A percentile compares a stretch with the other conserved stretches of the same genome.
phyloP scores from a whole-genome alignment of 768 basidiomycete genomes.

The Collybia sp. region DNA sequence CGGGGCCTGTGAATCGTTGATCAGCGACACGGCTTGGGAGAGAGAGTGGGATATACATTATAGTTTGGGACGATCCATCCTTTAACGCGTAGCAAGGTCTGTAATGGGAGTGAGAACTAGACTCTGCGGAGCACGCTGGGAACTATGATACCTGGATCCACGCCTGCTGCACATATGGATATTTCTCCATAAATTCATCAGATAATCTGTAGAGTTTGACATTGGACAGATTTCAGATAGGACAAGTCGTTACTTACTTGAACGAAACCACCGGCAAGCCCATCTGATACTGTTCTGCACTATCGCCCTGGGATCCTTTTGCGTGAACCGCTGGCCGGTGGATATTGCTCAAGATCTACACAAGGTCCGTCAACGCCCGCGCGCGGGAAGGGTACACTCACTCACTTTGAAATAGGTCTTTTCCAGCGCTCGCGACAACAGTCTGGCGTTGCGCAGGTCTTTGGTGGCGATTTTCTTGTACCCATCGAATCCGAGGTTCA shows the following conservation, averaged over 20 bases:
- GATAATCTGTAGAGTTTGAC: constrained; percentile 27
- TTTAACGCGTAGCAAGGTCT: constrained; percentile 41
- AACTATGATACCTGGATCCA: constrained; percentile 39
- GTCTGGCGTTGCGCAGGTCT: constrained; percentile 51
- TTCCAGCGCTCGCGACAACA: constrained; percentile 54
- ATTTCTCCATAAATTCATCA: constrained; percentile 44
- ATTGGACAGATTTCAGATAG: neutral
- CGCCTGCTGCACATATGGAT: constrained; percentile 48
- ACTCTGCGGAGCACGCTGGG: constrained; percentile 3
- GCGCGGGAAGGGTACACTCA: too few relatives aligned
- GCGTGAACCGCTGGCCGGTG: constrained; percentile 28
- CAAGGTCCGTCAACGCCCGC: too few relatives aligned
- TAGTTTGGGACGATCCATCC: constrained; percentile 67
- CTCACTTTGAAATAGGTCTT: constrained; percentile 42
- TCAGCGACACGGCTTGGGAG: neutral
- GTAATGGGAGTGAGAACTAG: neutral
- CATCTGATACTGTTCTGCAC: constrained; percentile 42
- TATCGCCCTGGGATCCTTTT: constrained; percentile 19
- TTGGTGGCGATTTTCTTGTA: constrained; percentile 40
- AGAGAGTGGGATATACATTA: constrained; percentile 20
- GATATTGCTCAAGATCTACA: constrained; percentile 42
- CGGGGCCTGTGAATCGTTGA: constrained; percentile 31
- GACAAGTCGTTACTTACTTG: constrained; percentile 18
- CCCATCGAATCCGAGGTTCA: constrained; percentile 53
- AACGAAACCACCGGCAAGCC: constrained; percentile 64